phyloP scores from a whole-genome alignment of 2,329 filamentous ascomycete species.

The Pseudogymnoascus sp. region DNA sequence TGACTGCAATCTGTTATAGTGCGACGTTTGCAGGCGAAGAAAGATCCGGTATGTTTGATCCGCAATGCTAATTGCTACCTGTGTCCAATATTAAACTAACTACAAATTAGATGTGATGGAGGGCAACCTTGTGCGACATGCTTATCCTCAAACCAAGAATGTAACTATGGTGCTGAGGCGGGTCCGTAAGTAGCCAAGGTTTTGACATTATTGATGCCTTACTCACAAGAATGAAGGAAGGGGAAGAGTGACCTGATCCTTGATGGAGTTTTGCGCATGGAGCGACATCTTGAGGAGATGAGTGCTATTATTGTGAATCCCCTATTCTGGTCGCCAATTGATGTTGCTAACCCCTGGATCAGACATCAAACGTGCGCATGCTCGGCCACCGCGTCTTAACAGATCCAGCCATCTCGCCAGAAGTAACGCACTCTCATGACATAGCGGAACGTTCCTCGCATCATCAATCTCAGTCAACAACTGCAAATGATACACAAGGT shows the following conservation, averaged over 20 bases:
- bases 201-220: slow-evolving; percentile 27
- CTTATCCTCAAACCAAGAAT: slow-evolving; percentile 23
- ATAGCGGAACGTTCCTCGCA: slow-evolving; percentile 22
- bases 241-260: slow-evolving; percentile 48
- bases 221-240: slow-evolving; percentile 30
- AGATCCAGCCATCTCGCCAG: not conserved
- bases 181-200: slow-evolving; percentile 23
- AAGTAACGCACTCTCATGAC: slow-evolving; percentile 21
- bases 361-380: not conserved
- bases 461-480: slow-evolving; percentile 25
- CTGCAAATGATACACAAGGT: not conserved
- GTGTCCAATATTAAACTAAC: not conserved
- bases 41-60: slow-evolving; percentile 39
- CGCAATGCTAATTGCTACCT: slow-evolving; percentile 7
- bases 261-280: slow-evolving; percentile 44
- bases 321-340: not conserved
- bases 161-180: slow-evolving; percentile 29
- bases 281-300: slow-evolving; percentile 41
- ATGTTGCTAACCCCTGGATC: not conserved
- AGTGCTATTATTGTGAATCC: slow-evolving; percentile 36
- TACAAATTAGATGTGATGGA: slow-evolving; percentile 40
- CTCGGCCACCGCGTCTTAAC: slow-evolving; percentile 1
- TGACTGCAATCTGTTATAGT: slow-evolving; percentile 29
- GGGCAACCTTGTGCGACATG: slow-evolving; percentile 37
- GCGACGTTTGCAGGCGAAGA: slow-evolving; percentile 41